A percentile compares a stretch with the other conserved stretches of the same genome.
phyloP scores from a whole-genome alignment of 352 stramenopile species.

The Plasmopara viticola region DNA sequence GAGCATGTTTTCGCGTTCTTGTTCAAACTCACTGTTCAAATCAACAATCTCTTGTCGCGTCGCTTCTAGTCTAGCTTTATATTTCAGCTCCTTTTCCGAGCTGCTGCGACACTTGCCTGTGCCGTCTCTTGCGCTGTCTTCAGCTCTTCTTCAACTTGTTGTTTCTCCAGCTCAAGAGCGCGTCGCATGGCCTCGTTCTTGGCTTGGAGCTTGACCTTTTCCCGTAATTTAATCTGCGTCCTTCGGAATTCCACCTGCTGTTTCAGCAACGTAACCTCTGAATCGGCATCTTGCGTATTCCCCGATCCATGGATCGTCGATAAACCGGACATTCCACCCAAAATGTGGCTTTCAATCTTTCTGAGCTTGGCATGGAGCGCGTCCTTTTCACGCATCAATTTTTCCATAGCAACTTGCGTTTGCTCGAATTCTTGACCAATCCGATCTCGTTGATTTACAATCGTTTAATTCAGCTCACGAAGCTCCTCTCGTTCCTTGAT shows the following conservation, averaged over 20 bases:
- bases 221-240: slow-evolving; percentile 70
- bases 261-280: slow-evolving; percentile 69
- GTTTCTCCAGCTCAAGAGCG: slow-evolving; percentile 60
- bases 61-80: slow-evolving; percentile 60
- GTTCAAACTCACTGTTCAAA: slow-evolving; percentile 78
- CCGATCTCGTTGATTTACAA: slow-evolving; percentile 58
- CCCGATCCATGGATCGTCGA: slow-evolving; percentile 10
- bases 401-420: slow-evolving; percentile 66
- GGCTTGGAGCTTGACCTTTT: slow-evolving; percentile 66
- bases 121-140: slow-evolving; percentile 61
- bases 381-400: slow-evolving; percentile 55
- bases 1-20: slow-evolving; percentile 76
- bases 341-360: slow-evolving; percentile 80
- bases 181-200: slow-evolving; percentile 54
- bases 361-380: slow-evolving; percentile 55
- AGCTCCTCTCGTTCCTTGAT: slow-evolving; percentile 59
- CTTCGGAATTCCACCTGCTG: slow-evolving; percentile 78
- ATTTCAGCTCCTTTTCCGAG: slow-evolving; percentile 67
- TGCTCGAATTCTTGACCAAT: slow-evolving; percentile 72
- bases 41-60: slow-evolving; percentile 82
- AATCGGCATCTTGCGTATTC: slow-evolving; percentile 27
- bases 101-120: slow-evolving; percentile 42
- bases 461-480: slow-evolving; percentile 53
- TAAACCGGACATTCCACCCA: slow-evolving; percentile 35
- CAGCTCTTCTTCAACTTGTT: slow-evolving; percentile 67